A percentile compares a stretch with the other conserved stretches of the same genome.
Conservation (phyloP, 2,329 filamentous ascomycete species). For the Sclerotinia sclerotiorum region DNA sequence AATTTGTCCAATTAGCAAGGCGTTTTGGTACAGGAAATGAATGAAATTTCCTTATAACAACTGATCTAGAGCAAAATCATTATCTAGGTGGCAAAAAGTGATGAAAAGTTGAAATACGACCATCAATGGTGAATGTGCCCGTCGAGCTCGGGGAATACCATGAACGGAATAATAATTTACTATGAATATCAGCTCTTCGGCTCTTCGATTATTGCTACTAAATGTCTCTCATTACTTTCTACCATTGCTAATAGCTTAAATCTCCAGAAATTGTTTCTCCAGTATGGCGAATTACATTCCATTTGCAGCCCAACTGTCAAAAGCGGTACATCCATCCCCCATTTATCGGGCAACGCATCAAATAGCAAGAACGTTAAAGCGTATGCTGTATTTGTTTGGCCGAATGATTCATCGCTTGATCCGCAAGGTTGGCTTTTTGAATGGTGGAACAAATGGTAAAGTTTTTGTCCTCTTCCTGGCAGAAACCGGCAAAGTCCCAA, state of each 20-base stretch:
- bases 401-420: neutral
- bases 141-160: neutral
- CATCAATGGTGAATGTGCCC: neutral
- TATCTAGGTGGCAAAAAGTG: neutral
- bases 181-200: neutral
- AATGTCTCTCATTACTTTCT: neutral
- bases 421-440: constrained; percentile 5
- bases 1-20: constrained; percentile 26
- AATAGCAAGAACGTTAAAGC: neutral
- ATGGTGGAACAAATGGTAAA: constrained; percentile 21
- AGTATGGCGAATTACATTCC: neutral
- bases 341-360: neutral
- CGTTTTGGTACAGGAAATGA: constrained; percentile 24
- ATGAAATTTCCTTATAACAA: neutral
- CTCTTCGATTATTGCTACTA: neutral
- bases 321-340: neutral
- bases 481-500: constrained; percentile 16
- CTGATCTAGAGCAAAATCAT: neutral
- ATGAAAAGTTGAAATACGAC: neutral
- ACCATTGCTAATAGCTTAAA: neutral
- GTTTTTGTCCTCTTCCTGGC: constrained; percentile 18
- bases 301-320: neutral
- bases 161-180: neutral
- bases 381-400: neutral
- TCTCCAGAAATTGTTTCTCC: neutral